Evolutionary conservation across 768 basidiomycete genomes (phyloP).

Genomic region (Gloeophyllum trabeum): DNA sequence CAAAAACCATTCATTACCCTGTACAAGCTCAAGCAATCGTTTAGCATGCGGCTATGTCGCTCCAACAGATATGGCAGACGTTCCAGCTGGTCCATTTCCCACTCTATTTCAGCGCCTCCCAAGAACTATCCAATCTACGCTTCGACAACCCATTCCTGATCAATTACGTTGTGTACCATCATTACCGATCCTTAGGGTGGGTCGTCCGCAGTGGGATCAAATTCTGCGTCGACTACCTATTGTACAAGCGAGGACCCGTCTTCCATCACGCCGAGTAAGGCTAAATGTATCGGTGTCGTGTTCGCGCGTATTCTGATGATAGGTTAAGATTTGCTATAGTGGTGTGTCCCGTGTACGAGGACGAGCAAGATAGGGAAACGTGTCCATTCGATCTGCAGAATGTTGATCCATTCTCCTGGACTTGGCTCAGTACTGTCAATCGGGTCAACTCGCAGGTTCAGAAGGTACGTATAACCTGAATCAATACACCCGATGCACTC

Average conservation of each 20-base stretch:
- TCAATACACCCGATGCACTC: background rate
- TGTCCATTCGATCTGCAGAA: conserved; percentile 62
- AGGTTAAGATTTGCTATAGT: conserved; percentile 75
- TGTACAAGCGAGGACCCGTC: conserved; percentile 92
- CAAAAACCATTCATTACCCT: no score
- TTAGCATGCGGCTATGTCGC: conserved; percentile 42
- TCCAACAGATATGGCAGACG: conserved; percentile 49
- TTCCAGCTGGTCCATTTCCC: conserved; percentile 49
- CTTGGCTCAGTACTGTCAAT: conserved; percentile 95
- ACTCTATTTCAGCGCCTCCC: conserved; percentile 21
- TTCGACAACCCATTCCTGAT: conserved; percentile 92
- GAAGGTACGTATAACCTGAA: conserved; percentile 45
- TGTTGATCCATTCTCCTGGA: conserved; percentile 72
- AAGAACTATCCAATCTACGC: conserved; percentile 19
- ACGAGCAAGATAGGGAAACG: conserved; percentile 52
- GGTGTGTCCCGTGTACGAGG: conserved; percentile 86
- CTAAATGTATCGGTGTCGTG: background rate
- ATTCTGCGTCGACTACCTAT: conserved; percentile 90
- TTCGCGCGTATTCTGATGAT: background rate
- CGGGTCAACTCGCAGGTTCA: conserved; percentile 95
- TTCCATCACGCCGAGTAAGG: conserved; percentile 93
- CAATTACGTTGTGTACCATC: conserved; percentile 85
- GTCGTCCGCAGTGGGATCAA: conserved; percentile 93
- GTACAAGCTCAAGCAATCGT: conserved; percentile 1
- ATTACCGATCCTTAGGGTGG: conserved; percentile 95